These are phyloP conservation scores for Plasmopara halstedii DNA, from an alignment of 352 stramenopile species.

Conservation along the genomic window DNA sequence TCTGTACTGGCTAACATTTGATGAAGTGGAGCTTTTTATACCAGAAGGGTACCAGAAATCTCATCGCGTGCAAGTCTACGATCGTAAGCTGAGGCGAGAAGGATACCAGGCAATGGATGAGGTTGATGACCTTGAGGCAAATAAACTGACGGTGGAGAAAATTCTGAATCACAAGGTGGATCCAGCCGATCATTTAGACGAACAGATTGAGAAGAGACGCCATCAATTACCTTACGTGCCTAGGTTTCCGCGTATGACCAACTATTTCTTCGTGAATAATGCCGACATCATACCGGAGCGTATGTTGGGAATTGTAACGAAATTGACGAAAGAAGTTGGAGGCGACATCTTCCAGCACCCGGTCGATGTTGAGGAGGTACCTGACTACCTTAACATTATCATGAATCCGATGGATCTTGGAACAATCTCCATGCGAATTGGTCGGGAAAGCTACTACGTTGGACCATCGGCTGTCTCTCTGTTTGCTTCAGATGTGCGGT, in stretches of 20 bases:
- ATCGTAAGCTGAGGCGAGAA: slow-evolving; percentile 72
- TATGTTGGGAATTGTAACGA: slow-evolving; percentile 69
- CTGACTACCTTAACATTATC: slow-evolving; percentile 84
- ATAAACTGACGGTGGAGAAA: slow-evolving; percentile 84
- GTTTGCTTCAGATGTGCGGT: slow-evolving; percentile 76
- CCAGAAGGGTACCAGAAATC: slow-evolving; percentile 81
- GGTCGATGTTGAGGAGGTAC: slow-evolving; percentile 71
- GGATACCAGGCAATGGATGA: slow-evolving; percentile 82
- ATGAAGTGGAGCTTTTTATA: slow-evolving; percentile 80
- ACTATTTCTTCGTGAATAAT: slow-evolving; percentile 79
- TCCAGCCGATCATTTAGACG: slow-evolving; percentile 68
- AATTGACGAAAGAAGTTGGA: slow-evolving; percentile 74
- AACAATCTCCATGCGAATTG: slow-evolving; percentile 59
- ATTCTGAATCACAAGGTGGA: slow-evolving; percentile 84
- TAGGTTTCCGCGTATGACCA: slow-evolving; percentile 67
- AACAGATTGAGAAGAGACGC: slow-evolving; percentile 73
- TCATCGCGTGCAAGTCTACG: slow-evolving; percentile 77
- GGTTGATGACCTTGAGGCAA: slow-evolving; percentile 80
- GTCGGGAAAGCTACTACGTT: slow-evolving; percentile 76
- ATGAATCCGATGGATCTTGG: slow-evolving; percentile 85
- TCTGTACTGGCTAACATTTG: slow-evolving; percentile 83
- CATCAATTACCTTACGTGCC: slow-evolving; percentile 37
- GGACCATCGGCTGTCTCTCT: slow-evolving; percentile 58
- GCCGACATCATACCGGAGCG: slow-evolving; percentile 57
- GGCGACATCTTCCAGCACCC: slow-evolving; percentile 77